These are phyloP conservation scores for Monosporozyma aerobia DNA, from an alignment of 805 yeast species.

Conservation along the genomic window DNA sequence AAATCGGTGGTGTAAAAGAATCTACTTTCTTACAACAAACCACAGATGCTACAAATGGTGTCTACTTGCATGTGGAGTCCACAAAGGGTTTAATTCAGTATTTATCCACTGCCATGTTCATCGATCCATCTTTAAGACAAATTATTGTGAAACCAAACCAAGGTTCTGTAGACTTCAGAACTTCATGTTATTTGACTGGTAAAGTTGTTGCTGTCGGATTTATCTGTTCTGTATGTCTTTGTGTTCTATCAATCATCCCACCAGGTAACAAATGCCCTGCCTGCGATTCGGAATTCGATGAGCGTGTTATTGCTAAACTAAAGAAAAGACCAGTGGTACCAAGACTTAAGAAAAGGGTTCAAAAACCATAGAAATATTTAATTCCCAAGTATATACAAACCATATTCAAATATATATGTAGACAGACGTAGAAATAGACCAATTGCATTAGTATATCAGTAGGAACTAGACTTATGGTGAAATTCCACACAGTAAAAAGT, in stretches of 20 bases:
- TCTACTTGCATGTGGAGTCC: constrained; percentile 59
- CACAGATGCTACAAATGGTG: constrained; percentile 88
- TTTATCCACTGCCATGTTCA: constrained; percentile 68
- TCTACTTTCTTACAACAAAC: constrained; percentile 92
- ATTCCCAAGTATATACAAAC: neutral
- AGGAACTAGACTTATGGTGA: neutral
- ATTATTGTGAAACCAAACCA: constrained; percentile 73
- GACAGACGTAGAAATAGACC: neutral
- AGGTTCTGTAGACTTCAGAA: constrained; percentile 82
- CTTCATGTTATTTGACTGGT: constrained; percentile 89
- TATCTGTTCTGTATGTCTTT: constrained; percentile 90
- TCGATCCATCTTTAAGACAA: constrained; percentile 77
- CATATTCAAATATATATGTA: constrained; percentile 1
- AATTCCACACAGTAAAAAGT: neutral
- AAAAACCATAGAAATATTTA: neutral
- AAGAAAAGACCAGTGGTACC: constrained; percentile 33
- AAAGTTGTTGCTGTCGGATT: constrained; percentile 85
- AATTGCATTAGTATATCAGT: neutral
- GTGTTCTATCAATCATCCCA: constrained; percentile 65
- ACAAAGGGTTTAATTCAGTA: constrained; percentile 78
- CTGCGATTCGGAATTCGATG: constrained; percentile 73
- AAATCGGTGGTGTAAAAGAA: constrained; percentile 41
- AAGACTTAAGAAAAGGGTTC: constrained; percentile 8
- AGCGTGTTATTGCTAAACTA: constrained; percentile 46
- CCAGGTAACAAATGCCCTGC: constrained; percentile 67